Evolutionary conservation across 768 basidiomycete species (phyloP).

Genomic region (Infundibulicybe gibba): DNA sequence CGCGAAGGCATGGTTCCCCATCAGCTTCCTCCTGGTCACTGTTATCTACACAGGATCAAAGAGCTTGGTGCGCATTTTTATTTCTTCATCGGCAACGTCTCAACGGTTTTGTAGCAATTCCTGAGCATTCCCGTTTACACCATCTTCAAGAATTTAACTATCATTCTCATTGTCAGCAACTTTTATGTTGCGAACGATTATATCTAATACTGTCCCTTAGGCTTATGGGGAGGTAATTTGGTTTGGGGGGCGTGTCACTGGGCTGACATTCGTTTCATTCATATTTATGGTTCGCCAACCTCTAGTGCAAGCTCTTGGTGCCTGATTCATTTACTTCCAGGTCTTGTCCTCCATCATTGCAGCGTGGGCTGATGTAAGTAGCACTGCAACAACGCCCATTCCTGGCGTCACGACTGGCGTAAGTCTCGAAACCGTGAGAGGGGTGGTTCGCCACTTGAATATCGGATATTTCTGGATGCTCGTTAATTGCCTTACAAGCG

Average conservation of each 20-base stretch:
- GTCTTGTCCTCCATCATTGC: conserved; percentile 92
- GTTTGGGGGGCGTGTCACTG: conserved; percentile 90
- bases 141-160: conserved; percentile 99
- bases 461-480: conserved; percentile 97
- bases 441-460: conserved; percentile 51
- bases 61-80: conserved; percentile 67
- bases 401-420: conserved; percentile 29
- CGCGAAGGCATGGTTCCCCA: conserved; percentile 92
- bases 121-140: conserved; percentile 97
- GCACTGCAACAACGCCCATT: conserved; percentile 30
- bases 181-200: conserved; percentile 1
- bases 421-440: conserved; percentile 36
- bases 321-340: conserved; percentile 29
- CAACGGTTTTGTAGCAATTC: conserved; percentile 69
- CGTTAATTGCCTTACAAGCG: conserved; percentile 85
- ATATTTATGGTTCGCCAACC: conserved; percentile 72
- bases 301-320: neutral
- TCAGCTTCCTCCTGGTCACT: conserved; percentile 85
- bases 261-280: conserved; percentile 86
- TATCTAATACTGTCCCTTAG: conserved; percentile 31
- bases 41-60: conserved; percentile 99
- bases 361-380: conserved; percentile 88
- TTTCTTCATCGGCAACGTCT: neutral
- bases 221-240: conserved; percentile 97
- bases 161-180: conserved; percentile 86